These are phyloP conservation scores for Agaricus subrufescens DNA, from an alignment of 768 basidiomycete species.

Conservation along the genomic window DNA sequence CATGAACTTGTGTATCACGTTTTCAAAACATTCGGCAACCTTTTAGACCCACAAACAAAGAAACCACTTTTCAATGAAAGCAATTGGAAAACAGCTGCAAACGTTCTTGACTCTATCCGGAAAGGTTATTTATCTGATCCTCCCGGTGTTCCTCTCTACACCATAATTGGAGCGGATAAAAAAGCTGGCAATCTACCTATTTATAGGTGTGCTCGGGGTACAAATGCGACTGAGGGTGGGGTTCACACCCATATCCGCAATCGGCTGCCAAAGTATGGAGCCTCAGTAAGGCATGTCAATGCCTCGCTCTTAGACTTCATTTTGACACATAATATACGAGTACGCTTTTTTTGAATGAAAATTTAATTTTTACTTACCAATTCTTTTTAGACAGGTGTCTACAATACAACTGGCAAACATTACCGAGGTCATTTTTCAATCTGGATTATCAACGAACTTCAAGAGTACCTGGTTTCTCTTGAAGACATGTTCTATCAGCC, in stretches of 20 bases:
- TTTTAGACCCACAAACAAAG: slow-evolving; percentile 25
- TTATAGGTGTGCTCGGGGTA: slow-evolving; percentile 24
- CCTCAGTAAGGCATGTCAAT: slow-evolving; percentile 18
- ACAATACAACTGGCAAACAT: too few species aligned
- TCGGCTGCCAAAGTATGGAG: slow-evolving; percentile 17
- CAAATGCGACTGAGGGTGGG: slow-evolving; percentile 30
- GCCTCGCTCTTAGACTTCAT: slow-evolving; percentile 19
- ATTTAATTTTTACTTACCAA: too few species aligned
- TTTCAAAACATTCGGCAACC: slow-evolving; percentile 26
- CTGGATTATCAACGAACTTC: too few species aligned
- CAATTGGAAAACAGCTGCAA: slow-evolving; percentile 24
- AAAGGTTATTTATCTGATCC: slow-evolving; percentile 27
- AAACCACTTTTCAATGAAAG: slow-evolving; percentile 23
- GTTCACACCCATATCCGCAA: slow-evolving; percentile 26
- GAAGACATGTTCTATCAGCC: too few species aligned
- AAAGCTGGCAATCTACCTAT: slow-evolving; percentile 18
- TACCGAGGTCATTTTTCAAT: too few species aligned
- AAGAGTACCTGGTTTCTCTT: too few species aligned
- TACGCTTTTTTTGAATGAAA: slow-evolving; percentile 8
- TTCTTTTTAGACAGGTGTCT: too few species aligned
- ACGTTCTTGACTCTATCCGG: slow-evolving; percentile 22
- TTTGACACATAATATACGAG: slow-evolving; percentile 22
- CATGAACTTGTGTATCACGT: slow-evolving; percentile 22
- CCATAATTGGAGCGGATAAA: slow-evolving; percentile 12
- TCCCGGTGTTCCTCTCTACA: slow-evolving; percentile 21